Evolutionary conservation across 495 filamentous ascomycete species (phyloP), one percentile per base, ranked within the genome.

Genomic region (Sporormia fimetaria): DNA sequence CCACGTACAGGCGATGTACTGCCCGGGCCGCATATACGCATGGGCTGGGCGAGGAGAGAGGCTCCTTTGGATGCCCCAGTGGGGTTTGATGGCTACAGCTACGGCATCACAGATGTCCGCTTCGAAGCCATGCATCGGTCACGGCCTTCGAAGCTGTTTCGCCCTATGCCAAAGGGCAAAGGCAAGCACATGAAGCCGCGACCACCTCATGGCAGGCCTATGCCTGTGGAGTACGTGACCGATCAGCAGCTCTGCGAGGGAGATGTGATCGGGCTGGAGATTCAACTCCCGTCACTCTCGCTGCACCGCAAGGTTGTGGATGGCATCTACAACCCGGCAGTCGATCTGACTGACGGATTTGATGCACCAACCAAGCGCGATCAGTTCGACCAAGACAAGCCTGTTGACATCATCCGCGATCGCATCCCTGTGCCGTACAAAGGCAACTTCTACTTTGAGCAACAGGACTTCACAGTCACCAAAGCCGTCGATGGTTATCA

Each of bases 61-160:
- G 86, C 87, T 7, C 83, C 84, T 12, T 66, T 94, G 2, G 92
- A 96, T 52, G 83, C 83, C 10, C 90, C 92, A 7, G 85, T 95
- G 9, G 92, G 92, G 0, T 94, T 87, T 51, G 90, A 99, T 58
- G 87, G 83, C 23, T 96, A 96, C 59, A 90, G 86, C 32, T 99
- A 99, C 57, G 92, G 83, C 14, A 71, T 99, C 39, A 78, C 87
- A 15, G 92, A 96, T 55, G 76, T 84, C 9, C 71, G 76, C 9
- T 87, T 88, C 7, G 84, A 96, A 56, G 88, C 90, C 33, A 80
- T 94, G 16, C 87, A 92, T 62, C 82, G 87, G 65, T 95, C 88
- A 41, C 78, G 90, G 22, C 86, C 88, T 9, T 81, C 83, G 49
- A 80, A 84, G 52, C 90, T 94, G 61, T 84, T 84, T 51, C 80